Percentiles rank a stretch among this genome's conserved stretches.
Evolutionary conservation across 1,284 basidiomycete species (phyloP).

Genomic region (Microbotryomycetes sp.): DNA sequence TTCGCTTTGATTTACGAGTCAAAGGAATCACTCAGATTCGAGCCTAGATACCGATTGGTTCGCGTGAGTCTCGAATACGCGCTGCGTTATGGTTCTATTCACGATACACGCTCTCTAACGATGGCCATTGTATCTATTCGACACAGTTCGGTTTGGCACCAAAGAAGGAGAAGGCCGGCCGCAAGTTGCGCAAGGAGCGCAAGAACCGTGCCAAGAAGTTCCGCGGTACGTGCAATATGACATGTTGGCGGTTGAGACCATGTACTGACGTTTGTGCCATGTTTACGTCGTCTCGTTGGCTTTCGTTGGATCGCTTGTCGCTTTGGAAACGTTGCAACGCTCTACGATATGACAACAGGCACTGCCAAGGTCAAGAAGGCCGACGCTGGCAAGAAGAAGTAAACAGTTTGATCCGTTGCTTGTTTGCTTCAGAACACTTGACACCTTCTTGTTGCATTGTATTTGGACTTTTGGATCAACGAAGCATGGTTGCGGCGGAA

Average conservation of each 20-base stretch:
- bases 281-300: too few relatives aligned
- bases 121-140: conserved; percentile 15
- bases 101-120: background rate
- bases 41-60: conserved; percentile 92
- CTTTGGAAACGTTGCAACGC: background rate
- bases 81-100: background rate
- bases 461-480: too few relatives aligned
- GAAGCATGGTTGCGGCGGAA: too few relatives aligned
- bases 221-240: conserved; percentile 13
- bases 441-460: too few relatives aligned
- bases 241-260: too few relatives aligned
- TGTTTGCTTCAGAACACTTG: too few relatives aligned
- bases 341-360: background rate
- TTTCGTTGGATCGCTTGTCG: background rate
- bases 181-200: conserved; percentile 98
- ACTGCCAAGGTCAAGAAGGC: conserved; percentile 20
- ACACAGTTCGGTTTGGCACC: conserved; percentile 66
- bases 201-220: conserved; percentile 98
- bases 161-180: conserved; percentile 81
- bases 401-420: too few relatives aligned
- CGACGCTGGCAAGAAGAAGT: conserved; percentile 29
- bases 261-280: too few relatives aligned
- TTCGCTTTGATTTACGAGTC: conserved; percentile 98
- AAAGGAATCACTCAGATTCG: conserved; percentile 90
- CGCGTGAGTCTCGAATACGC: conserved; percentile 59